Percentiles rank a stretch among this genome's conserved stretches.
These are phyloP conservation scores for Arxiozyma bovina DNA, from an alignment of 1,139 yeast species.

Conservation along the genomic window DNA sequence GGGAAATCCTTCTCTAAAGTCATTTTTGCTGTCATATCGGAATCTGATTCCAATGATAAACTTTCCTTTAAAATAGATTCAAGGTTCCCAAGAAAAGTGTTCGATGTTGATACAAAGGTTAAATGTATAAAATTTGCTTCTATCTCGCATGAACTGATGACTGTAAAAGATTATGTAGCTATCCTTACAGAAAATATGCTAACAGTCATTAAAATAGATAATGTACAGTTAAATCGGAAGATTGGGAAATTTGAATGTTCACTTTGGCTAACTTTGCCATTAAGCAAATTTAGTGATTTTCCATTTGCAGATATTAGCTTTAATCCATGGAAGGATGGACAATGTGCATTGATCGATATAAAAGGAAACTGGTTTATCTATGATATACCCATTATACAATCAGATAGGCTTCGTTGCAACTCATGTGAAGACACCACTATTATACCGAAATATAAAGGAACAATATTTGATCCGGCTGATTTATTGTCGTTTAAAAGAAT, in stretches of 20 bases:
- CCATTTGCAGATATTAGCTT: conserved; percentile 42
- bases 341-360: conserved; percentile 42
- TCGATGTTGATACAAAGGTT: conserved; percentile 13
- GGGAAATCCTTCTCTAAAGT: background rate
- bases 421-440: conserved; percentile 7
- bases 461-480: conserved; percentile 40
- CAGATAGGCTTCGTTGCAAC: background rate
- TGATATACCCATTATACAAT: conserved; percentile 19
- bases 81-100: background rate
- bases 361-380: conserved; percentile 46
- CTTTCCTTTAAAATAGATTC: conserved; percentile 12
- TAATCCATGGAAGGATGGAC: conserved; percentile 35
- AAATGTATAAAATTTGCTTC: conserved; percentile 23
- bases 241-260: conserved; percentile 9
- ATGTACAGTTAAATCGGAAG: conserved; percentile 4
- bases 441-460: conserved; percentile 15
- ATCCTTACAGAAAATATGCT: conserved; percentile 24
- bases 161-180: conserved; percentile 22
- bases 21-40: background rate
- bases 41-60: background rate
- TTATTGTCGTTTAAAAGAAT: conserved; percentile 50
- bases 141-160: conserved; percentile 15
- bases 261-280: conserved; percentile 18
- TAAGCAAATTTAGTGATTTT: conserved; percentile 23
- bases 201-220: conserved; percentile 13